Conservation (phyloP, 108 stramenopile genomes). For the Nitzschia sp. region DNA sequence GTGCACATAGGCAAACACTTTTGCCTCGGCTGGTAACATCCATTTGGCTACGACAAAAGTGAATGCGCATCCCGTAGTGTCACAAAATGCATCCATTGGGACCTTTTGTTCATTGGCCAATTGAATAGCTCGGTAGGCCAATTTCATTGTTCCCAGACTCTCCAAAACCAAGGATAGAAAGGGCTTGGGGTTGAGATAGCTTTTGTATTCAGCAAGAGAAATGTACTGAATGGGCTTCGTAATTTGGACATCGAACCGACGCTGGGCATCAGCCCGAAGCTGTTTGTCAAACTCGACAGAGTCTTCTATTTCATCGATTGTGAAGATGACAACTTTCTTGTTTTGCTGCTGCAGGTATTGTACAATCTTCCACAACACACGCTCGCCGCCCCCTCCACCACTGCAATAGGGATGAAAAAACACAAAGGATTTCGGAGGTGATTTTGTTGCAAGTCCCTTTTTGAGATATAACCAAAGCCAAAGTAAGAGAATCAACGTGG, state of each 20-base stretch:
- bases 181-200: slow-evolving; percentile 24
- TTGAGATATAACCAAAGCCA: too few species aligned
- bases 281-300: slow-evolving; percentile 27
- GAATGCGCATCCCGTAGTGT: slow-evolving; percentile 96
- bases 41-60: slow-evolving; percentile 79
- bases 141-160: slow-evolving; percentile 76
- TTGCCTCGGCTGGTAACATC: slow-evolving; percentile 46
- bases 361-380: slow-evolving; percentile 95
- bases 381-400: slow-evolving; percentile 96
- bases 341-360: slow-evolving; percentile 60
- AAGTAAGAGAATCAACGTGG: too few species aligned
- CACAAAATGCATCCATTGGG: slow-evolving; percentile 86
- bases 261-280: slow-evolving; percentile 32
- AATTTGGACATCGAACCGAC: slow-evolving; percentile 36
- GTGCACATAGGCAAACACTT: slow-evolving; percentile 91
- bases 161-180: slow-evolving; percentile 87
- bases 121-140: slow-evolving; percentile 69
- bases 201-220: slow-evolving; percentile 32
- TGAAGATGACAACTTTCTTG: slow-evolving; percentile 71
- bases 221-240: slow-evolving; percentile 24
- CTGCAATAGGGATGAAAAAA: slow-evolving; percentile 89
- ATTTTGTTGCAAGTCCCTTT: too few species aligned
- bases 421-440: slow-evolving; percentile 26
- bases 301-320: slow-evolving; percentile 66
- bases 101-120: background rate